Evolutionary conservation across 192 early-diverging fungal genomes (phyloP).

Genomic region (Mortierella hygrophila): DNA sequence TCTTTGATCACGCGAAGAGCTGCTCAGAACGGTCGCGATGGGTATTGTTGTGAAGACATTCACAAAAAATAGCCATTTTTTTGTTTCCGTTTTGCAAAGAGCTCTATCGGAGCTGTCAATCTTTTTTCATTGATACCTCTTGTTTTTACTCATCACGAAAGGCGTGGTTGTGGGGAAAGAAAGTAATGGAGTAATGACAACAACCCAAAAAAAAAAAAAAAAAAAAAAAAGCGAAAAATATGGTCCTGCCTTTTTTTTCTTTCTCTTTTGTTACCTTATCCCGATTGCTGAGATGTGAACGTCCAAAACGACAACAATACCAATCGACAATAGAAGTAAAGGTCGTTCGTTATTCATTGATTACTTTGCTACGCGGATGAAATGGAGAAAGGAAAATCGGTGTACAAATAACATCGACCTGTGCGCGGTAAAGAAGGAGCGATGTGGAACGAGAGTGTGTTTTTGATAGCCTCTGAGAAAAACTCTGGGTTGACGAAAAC

Average conservation of each 20-base stretch:
- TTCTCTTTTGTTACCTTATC: background rate
- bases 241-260: too few species aligned
- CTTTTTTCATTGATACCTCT: background rate
- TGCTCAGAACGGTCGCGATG: too few species aligned
- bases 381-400: too few species aligned
- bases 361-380: background rate
- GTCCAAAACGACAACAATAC: too few species aligned
- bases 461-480: background rate
- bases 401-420: background rate
- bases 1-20: too few species aligned
- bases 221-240: too few species aligned
- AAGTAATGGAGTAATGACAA: too few species aligned
- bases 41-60: too few species aligned
- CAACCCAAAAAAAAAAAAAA: too few species aligned
- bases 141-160: background rate
- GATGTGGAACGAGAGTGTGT: background rate
- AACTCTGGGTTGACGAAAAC: background rate
- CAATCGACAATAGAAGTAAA: too few species aligned
- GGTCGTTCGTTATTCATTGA: background rate
- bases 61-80: too few species aligned
- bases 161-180: too few species aligned
- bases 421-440: background rate
- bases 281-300: background rate
- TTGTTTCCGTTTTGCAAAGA: background rate
- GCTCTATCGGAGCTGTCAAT: background rate